These are phyloP conservation scores for Globisporangium spiculum DNA, from an alignment of 352 stramenopile genomes.

Conservation along the genomic window DNA sequence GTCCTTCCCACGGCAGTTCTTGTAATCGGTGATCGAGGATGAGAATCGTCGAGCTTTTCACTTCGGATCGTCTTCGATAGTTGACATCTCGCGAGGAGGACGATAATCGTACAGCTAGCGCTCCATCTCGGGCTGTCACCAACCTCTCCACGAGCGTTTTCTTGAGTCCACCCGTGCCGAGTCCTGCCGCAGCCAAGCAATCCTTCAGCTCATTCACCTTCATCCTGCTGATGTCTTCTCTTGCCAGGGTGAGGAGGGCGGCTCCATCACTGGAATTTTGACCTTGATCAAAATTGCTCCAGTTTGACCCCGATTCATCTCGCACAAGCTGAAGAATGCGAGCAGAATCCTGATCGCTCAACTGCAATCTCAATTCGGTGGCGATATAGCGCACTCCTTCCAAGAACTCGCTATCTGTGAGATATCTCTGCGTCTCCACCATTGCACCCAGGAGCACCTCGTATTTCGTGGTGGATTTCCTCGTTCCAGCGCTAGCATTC, in stretches of 20 bases:
- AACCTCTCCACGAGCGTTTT: constrained; percentile 48
- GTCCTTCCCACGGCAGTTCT: constrained; percentile 80
- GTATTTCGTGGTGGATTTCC: constrained; percentile 21
- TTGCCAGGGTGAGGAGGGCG: constrained; percentile 21
- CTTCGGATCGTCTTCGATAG: background rate
- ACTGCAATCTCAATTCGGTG: constrained; percentile 23
- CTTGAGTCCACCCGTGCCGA: constrained; percentile 45
- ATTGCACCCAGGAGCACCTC: constrained; percentile 36
- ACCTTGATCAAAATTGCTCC: background rate
- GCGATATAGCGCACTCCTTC: constrained; percentile 40
- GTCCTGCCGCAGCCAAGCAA: constrained; percentile 24
- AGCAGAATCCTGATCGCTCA: constrained; percentile 13
- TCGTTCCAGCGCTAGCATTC: constrained; percentile 2
- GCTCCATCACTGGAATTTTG: background rate
- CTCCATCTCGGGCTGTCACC: constrained; percentile 27
- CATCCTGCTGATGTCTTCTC: constrained; percentile 35
- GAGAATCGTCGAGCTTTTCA: constrained; percentile 44
- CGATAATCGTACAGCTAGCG: constrained; percentile 6
- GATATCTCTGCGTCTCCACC: constrained; percentile 22
- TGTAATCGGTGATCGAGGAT: constrained; percentile 62
- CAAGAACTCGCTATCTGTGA: constrained; percentile 42
- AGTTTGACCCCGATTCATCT: constrained; percentile 6
- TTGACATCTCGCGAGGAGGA: constrained; percentile 6
- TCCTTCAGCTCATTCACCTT: constrained; percentile 46
- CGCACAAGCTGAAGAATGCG: constrained; percentile 18